Conservation (phyloP, 805 yeast species). For the Kodamaea sagamina region DNA sequence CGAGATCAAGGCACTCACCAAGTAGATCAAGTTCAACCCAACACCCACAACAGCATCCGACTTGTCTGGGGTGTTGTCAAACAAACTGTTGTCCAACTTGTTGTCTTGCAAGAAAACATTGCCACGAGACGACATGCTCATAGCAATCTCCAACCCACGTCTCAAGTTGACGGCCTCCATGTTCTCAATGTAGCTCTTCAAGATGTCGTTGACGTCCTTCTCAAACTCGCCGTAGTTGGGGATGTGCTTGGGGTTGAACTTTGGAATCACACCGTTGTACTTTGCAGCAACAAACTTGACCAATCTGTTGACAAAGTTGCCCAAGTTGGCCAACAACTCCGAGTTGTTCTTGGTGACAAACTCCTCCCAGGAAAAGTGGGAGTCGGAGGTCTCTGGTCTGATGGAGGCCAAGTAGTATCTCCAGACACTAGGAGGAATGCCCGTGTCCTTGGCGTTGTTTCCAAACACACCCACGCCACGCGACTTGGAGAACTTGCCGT, state of each 20-base stretch:
- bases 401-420: conserved; percentile 90
- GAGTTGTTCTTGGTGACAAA: conserved; percentile 92
- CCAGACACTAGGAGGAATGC: conserved; percentile 92
- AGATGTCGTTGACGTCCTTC: conserved; percentile 61
- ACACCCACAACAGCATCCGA: conserved; percentile 92
- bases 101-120: conserved; percentile 94
- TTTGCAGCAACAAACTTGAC: conserved; percentile 88
- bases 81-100: conserved; percentile 86
- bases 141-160: conserved; percentile 87
- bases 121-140: conserved; percentile 90
- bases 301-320: conserved; percentile 93
- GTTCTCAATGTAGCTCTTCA: conserved; percentile 62
- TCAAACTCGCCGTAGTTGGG: conserved; percentile 49
- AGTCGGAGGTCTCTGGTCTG: conserved; percentile 94
- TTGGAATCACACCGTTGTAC: conserved; percentile 87
- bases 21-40: conserved; percentile 83
- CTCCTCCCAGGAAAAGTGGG: conserved; percentile 97
- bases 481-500: conserved; percentile 97
- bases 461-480: conserved; percentile 98
- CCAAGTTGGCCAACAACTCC: conserved; percentile 92
- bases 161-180: conserved; percentile 82
- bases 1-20: conserved; percentile 75
- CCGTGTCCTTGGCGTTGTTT: conserved; percentile 93
- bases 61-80: conserved; percentile 70
- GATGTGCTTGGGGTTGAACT: conserved; percentile 49